Conservation (phyloP, 306 rosid species). For the Alnus glutinosa region DNA sequence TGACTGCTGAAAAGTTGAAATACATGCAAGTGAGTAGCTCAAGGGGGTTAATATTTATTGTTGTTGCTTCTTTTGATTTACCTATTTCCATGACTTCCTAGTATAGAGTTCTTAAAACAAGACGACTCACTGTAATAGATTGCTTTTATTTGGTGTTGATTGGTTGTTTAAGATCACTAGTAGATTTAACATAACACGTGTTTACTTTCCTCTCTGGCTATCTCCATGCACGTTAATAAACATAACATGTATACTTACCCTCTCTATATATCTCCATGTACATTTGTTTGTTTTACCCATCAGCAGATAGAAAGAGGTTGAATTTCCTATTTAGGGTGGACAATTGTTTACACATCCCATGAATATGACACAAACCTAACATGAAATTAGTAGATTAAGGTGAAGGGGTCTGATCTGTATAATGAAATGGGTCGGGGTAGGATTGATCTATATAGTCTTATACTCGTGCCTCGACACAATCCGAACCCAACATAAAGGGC, state of each 20-base stretch:
- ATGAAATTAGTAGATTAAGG: too few species aligned
- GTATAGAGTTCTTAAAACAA: not conserved
- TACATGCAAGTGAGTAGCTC: conserved; percentile 66
- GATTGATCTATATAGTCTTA: too few species aligned
- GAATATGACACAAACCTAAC: too few species aligned
- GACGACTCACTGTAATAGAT: not conserved
- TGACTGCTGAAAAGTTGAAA: conserved; percentile 77
- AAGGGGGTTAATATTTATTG: conserved; percentile 9
- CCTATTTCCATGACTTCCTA: not conserved
- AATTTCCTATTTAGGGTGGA: too few species aligned
- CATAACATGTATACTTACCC: not conserved
- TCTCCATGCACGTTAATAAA: too few species aligned
- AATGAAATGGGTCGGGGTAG: too few species aligned
- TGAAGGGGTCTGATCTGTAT: too few species aligned
- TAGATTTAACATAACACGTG: not conserved
- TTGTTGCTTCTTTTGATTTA: not conserved
- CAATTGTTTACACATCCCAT: too few species aligned
- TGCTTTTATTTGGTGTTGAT: not conserved
- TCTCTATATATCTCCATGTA: too few species aligned
- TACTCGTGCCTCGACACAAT: too few species aligned
- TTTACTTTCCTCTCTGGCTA: not conserved
- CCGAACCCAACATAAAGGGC: too few species aligned
- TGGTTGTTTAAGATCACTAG: not conserved
- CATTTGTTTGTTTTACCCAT: not conserved
- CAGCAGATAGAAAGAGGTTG: not conserved